phyloP scores from a whole-genome alignment of 495 filamentous ascomycete species.

The Hyphodiscus hymeniophilus region DNA sequence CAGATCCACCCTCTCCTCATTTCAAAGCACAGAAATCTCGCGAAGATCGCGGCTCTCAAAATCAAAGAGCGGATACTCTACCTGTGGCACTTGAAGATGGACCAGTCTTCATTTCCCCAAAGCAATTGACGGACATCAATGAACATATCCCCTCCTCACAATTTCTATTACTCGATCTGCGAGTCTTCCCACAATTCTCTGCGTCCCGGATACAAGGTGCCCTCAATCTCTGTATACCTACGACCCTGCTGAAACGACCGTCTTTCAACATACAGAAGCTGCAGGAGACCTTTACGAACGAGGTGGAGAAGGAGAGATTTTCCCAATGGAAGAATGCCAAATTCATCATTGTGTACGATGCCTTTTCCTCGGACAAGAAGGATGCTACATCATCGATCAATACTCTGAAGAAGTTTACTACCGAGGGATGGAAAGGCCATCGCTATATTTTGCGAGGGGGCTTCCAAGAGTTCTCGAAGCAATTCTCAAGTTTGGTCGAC shows the following conservation, averaged over 20 bases:
- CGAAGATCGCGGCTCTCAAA: slow-evolving; percentile 2
- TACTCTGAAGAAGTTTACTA: slow-evolving; percentile 84
- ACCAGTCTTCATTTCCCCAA: slow-evolving; percentile 51
- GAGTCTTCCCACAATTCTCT: slow-evolving; percentile 76
- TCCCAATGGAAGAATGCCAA: slow-evolving; percentile 63
- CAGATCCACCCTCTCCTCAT: slow-evolving; percentile 17
- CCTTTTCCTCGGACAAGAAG: slow-evolving; percentile 61
- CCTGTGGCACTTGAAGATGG: slow-evolving; percentile 39
- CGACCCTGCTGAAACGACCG: slow-evolving; percentile 81
- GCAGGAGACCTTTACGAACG: slow-evolving; percentile 75
- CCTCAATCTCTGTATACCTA: slow-evolving; percentile 91
- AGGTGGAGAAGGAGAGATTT: slow-evolving; percentile 66
- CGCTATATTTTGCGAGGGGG: slow-evolving; percentile 61
- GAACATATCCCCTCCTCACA: slow-evolving; percentile 41
- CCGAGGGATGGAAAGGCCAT: slow-evolving; percentile 72
- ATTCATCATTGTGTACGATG: slow-evolving; percentile 83
- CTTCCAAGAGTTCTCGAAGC: slow-evolving; percentile 40
- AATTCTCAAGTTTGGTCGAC: slow-evolving; percentile 42
- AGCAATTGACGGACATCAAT: slow-evolving; percentile 61
- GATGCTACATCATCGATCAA: slow-evolving; percentile 73
- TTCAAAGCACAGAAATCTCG: background rate
- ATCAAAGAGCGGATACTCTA: slow-evolving; percentile 49
- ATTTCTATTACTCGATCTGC: slow-evolving; percentile 75
- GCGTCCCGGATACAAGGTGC: slow-evolving; percentile 67
- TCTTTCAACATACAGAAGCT: slow-evolving; percentile 90